Percentiles rank a stretch among this genome's conserved stretches.
Evolutionary conservation across 208 protist species (phyloP).

Genomic region (Crithidia fasciculata): DNA sequence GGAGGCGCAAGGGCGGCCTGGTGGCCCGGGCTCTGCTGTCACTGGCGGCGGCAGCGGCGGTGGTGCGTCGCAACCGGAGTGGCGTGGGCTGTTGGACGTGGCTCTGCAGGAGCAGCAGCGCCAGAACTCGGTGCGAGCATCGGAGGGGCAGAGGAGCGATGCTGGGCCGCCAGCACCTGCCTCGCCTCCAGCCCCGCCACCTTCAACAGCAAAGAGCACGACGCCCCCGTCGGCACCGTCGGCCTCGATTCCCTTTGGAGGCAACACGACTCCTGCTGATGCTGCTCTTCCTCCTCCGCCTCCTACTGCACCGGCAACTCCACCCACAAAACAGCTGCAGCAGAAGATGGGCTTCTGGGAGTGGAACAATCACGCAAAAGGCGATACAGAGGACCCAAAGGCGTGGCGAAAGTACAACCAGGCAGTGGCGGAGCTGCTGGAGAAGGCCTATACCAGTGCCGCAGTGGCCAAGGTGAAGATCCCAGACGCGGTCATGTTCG

Average conservation of each 20-base stretch:
- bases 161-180: neutral
- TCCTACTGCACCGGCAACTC: neutral
- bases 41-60: neutral
- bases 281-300: neutral
- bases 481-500: conserved; percentile 41
- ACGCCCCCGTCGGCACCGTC: neutral
- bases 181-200: neutral
- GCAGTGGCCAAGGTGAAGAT: conserved; percentile 31
- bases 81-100: conserved; percentile 44
- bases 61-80: conserved; percentile 19
- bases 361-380: conserved; percentile 57
- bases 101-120: conserved; percentile 36
- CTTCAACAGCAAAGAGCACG: neutral
- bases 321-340: neutral
- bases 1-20: neutral
- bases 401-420: conserved; percentile 60
- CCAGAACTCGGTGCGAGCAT: neutral
- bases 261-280: neutral
- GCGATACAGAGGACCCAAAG: conserved; percentile 38
- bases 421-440: conserved; percentile 52
- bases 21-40: neutral
- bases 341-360: conserved; percentile 51
- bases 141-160: neutral
- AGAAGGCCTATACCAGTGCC: conserved; percentile 44
- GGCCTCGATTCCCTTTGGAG: conserved; percentile 18